Conservation (phyloP, 805 yeast genomes). For the Sugiyamaella smithiae region DNA sequence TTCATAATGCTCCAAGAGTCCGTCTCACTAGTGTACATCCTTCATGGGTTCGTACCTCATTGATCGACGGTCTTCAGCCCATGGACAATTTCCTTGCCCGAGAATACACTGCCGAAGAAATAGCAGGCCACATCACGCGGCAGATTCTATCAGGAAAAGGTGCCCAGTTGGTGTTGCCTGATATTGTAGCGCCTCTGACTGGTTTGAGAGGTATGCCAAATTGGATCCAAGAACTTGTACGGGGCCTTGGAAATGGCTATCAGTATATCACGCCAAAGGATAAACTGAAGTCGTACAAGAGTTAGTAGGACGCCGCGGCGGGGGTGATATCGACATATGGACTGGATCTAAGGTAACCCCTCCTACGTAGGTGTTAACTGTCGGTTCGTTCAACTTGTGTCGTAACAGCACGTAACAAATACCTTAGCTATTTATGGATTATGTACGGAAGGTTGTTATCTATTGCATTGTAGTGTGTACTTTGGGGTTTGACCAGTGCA, state of each 20-base stretch:
- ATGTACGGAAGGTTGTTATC: no score
- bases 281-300: not conserved
- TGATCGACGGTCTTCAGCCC: conserved; percentile 62
- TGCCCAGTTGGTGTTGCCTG: conserved; percentile 10
- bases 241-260: not conserved
- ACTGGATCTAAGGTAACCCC: no score
- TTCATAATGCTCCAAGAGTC: conserved; percentile 32
- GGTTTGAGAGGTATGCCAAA: conserved; percentile 1
- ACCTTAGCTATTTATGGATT: no score
- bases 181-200: not conserved
- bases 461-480: no score
- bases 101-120: conserved; percentile 57
- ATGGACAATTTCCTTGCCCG: conserved; percentile 70
- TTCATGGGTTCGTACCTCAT: conserved; percentile 67
- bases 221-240: conserved; percentile 8
- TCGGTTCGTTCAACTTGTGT: no score
- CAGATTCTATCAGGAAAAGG: conserved; percentile 22
- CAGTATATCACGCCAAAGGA: not conserved
- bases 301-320: not conserved
- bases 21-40: conserved; percentile 60
- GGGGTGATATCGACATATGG: no score
- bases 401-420: no score
- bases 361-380: no score
- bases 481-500: no score
- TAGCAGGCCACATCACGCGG: conserved; percentile 48